Evolutionary conservation across 2,329 filamentous ascomycete species (phyloP).

Genomic region (Pseudogymnoascus sp.): DNA sequence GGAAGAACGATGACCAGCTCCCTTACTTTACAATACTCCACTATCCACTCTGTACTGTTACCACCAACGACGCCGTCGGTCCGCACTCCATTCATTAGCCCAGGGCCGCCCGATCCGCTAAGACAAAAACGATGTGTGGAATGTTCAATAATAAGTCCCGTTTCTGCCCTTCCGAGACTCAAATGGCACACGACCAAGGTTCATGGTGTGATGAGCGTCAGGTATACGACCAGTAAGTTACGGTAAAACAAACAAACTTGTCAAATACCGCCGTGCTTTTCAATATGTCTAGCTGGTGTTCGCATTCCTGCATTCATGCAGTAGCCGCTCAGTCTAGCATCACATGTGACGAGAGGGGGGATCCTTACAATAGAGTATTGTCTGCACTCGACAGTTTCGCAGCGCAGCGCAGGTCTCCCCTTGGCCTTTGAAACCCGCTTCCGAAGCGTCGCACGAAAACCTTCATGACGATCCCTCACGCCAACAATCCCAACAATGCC

Average conservation of each 20-base stretch:
- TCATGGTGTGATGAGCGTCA: neutral
- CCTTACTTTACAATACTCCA: neutral
- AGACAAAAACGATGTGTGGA: neutral
- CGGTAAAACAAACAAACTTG: constrained; percentile 3
- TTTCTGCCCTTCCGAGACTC: neutral
- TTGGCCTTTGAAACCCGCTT: constrained; percentile 1
- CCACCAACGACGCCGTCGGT: neutral
- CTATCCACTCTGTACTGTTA: neutral
- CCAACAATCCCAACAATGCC: neutral
- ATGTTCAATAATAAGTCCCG: neutral
- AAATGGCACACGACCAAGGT: neutral
- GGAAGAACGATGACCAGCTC: constrained; percentile 3
- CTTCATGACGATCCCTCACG: neutral
- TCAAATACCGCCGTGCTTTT: neutral
- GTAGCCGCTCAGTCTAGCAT: neutral
- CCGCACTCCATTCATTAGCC: constrained; percentile 3
- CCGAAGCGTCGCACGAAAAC: constrained; percentile 4
- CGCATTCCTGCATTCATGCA: constrained; percentile 1
- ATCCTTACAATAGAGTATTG: neutral
- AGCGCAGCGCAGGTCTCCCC: neutral
- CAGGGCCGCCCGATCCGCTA: neutral
- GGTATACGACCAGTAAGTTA: constrained; percentile 1
- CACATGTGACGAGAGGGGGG: neutral
- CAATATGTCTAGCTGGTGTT: neutral
- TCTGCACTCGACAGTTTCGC: neutral